A percentile compares a stretch with the other conserved stretches of the same genome.
Conservation (phyloP, 495 filamentous ascomycete species). For the Hyaloscypha finlandica region DNA sequence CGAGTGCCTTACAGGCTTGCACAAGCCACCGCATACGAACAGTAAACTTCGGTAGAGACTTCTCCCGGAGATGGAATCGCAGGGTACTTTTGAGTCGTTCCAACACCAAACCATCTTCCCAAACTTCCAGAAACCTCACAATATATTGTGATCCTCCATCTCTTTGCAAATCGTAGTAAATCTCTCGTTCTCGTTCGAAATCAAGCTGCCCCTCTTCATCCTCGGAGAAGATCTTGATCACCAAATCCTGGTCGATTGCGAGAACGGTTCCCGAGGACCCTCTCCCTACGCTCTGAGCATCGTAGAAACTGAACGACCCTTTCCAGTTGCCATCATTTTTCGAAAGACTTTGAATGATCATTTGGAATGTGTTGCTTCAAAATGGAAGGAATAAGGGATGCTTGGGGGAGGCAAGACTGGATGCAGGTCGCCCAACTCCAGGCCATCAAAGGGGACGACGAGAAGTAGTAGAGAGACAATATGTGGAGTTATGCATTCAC, state of each 20-base stretch:
- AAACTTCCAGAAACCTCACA: slow-evolving; percentile 3
- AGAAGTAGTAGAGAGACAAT: too few species aligned
- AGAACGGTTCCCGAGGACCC: slow-evolving; percentile 6
- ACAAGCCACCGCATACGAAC: background rate
- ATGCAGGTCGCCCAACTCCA: too few species aligned
- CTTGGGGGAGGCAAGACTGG: too few species aligned
- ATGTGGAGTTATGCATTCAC: too few species aligned
- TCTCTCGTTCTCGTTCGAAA: background rate
- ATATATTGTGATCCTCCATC: background rate
- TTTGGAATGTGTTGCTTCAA: too few species aligned
- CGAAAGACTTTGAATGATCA: too few species aligned
- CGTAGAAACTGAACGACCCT: background rate
- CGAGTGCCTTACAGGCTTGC: slow-evolving; percentile 2
- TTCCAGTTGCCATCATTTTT: slow-evolving; percentile 7
- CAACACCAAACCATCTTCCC: slow-evolving; percentile 6
- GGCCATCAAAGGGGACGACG: too few species aligned
- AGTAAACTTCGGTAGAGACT: background rate
- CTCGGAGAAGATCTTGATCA: slow-evolving; percentile 7
- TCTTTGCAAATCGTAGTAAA: slow-evolving; percentile 6
- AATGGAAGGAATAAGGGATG: too few species aligned
- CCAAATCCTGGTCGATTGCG: slow-evolving; percentile 1
- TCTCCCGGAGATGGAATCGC: background rate
- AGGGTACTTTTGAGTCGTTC: slow-evolving; percentile 1
- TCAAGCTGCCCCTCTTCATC: slow-evolving; percentile 8
- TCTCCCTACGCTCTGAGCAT: background rate